These are phyloP conservation scores for Teratosphaeria gauchensis DNA, from an alignment of 2,329 filamentous ascomycete species.

Conservation along the genomic window DNA sequence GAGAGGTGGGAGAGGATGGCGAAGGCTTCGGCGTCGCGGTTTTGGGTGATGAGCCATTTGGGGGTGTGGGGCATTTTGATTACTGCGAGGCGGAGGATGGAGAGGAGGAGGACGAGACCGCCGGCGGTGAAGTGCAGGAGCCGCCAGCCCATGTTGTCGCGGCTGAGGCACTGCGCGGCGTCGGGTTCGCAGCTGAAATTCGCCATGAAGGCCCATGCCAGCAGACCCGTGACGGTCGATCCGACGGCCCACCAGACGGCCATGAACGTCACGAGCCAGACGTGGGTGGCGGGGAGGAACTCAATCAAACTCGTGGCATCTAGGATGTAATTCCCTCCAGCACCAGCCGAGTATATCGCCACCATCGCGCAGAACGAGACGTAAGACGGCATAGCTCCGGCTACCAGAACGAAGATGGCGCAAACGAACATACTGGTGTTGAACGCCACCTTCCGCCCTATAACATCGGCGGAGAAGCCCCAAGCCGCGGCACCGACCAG, in stretches of 20 bases:
- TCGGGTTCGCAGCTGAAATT: neutral
- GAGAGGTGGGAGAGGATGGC: conserved; percentile 12
- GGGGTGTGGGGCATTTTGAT: neutral
- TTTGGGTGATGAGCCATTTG: conserved; percentile 13
- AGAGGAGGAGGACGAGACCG: neutral
- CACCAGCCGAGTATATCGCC: conserved; percentile 17
- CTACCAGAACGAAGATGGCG: conserved; percentile 17
- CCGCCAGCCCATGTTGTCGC: neutral
- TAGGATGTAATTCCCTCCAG: conserved; percentile 21
- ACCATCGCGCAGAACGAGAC: conserved; percentile 16
- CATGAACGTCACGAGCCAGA: neutral
- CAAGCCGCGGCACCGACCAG: conserved; percentile 29
- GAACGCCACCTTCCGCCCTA: conserved; percentile 13
- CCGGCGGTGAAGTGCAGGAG: neutral
- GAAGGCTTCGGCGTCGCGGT: conserved; percentile 15
- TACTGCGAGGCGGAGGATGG: neutral
- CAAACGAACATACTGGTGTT: conserved; percentile 18
- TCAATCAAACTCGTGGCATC: neutral
- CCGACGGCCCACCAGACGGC: neutral
- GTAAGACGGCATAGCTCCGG: conserved; percentile 18
- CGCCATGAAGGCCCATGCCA: neutral
- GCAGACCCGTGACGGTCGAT: neutral
- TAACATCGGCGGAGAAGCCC: conserved; percentile 13
- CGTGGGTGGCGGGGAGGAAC: neutral
- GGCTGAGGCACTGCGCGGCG: neutral